Base-by-base conservation (phyloP, 169 alveolate species). In the Babesia gibsoni region DNA sequence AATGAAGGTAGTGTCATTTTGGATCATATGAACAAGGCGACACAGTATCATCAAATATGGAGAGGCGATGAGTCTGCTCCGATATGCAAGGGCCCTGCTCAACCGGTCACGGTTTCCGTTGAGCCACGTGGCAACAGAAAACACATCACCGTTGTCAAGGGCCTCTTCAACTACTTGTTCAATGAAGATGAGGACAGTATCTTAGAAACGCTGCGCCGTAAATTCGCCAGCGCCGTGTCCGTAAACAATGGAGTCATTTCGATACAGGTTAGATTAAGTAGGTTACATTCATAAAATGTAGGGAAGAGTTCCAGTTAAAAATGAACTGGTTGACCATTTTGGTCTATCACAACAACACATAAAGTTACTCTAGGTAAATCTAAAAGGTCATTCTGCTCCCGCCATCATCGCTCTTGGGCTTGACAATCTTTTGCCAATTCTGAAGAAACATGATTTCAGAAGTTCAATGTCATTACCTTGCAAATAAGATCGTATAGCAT, bases 401-500 rank as follows among this genome's bases (percentile, higher is more conserved):
- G 36, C 89, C 83, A 73, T 90, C 94, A 39, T 88, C 93, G 64
- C 86, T 90, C 73, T 89, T 90, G 16, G 94, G 94, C 77, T 90
- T 90, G 45, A 90, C 94, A 0, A 90, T 92, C 66, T 90, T 90
- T 66, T 90, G 94, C 94, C 94, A 90, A 72, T 90, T 90, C 90
- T 84, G 70, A 18, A 37, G 16, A 12, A 22, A 20, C 2, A 29
- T 29, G 3, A 36, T 20, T 25, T 18, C 14, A 30, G 9, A n/a
- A 7, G 14, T 22, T 22, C 7, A 8, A 9, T 41, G 16, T 25
- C 22, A 84, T 43, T 20, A 83, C 91, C 82, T 91, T 90, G 74
- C 91, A 90, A 57, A 92, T 88, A 58, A 92, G 84, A 50, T 92
- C 96, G 53, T 92, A 92, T 41, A 92, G 77, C 96, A 91, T 91